Evolutionary conservation across 345 rosid genomes (phyloP).

Genomic region (Turnera subulata): DNA sequence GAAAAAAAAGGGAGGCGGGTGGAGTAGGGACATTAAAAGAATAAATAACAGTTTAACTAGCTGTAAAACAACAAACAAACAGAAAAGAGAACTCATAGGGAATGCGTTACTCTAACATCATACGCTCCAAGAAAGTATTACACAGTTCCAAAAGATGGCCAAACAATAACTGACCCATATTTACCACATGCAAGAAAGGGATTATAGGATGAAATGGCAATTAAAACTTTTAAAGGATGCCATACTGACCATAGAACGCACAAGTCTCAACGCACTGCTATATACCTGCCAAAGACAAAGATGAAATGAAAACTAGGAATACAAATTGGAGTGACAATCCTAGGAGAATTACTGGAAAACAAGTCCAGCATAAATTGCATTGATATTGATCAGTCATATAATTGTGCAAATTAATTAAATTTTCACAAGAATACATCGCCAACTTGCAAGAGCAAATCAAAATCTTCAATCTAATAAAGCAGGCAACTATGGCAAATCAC

Average conservation of each 20-base stretch:
- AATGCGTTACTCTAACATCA: no score
- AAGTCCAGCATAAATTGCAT: no score
- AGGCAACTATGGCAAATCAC: background rate
- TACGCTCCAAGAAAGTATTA: no score
- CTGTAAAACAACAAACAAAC: no score
- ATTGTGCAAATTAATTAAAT: background rate
- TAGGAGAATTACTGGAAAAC: no score
- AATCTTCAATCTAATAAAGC: background rate
- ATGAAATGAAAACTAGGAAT: background rate
- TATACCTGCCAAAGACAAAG: slow-evolving; percentile 52
- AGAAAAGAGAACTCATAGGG: no score
- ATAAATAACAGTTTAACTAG: no score
- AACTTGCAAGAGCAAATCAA: background rate
- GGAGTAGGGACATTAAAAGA: no score
- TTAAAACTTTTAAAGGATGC: background rate
- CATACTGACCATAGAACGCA: slow-evolving; percentile 85
- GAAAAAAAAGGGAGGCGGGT: no score
- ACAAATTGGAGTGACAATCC: no score
- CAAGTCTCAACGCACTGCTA: slow-evolving; percentile 95
- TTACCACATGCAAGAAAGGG: background rate
- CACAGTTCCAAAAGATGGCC: background rate
- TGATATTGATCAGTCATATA: no score
- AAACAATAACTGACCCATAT: background rate
- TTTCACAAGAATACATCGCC: no score
- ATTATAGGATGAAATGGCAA: slow-evolving; percentile 1